phyloP scores from a whole-genome alignment of 306 rosid species.

The Pterocarpus macrocarpus region DNA sequence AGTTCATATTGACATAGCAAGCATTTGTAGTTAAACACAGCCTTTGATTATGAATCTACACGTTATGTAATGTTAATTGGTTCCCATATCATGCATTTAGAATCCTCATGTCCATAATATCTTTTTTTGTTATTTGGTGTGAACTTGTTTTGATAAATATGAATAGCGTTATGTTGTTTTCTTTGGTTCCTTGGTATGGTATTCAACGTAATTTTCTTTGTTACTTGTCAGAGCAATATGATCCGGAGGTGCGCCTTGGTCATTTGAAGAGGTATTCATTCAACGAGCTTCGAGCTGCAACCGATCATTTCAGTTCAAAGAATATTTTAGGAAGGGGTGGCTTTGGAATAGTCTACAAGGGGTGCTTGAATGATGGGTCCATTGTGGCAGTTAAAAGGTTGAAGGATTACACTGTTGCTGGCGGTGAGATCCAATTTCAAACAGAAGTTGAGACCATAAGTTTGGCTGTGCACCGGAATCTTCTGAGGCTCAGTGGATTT shows the following conservation, averaged over 20 bases:
- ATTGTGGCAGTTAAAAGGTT: conserved; percentile 93
- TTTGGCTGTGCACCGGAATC: conserved; percentile 95
- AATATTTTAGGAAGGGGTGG: conserved; percentile 97
- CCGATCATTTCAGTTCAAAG: conserved; percentile 91
- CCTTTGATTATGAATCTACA: background rate
- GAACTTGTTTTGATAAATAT: background rate
- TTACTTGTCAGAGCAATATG: conserved; percentile 84
- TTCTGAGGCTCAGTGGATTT: conserved; percentile 89
- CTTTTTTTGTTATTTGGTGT: background rate
- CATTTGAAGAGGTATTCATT: conserved; percentile 90
- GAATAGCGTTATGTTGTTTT: background rate
- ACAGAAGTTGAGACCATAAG: conserved; percentile 99
- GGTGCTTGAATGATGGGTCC: conserved; percentile 81
- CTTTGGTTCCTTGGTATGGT: background rate
- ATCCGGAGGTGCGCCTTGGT: conserved; percentile 94
- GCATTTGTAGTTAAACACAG: background rate
- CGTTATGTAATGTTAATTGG: background rate
- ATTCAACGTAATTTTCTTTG: background rate
- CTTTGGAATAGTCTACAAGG: conserved; percentile 96
- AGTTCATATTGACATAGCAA: background rate
- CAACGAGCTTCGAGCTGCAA: conserved; percentile 94
- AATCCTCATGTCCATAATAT: background rate
- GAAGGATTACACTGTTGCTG: conserved; percentile 89
- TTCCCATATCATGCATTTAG: conserved; percentile 4
- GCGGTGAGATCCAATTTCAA: conserved; percentile 98